Percentiles rank a stretch among this genome's conserved stretches.
These are phyloP conservation scores for Phytopythium aichiense DNA, from an alignment of 352 stramenopile species.

Conservation along the genomic window DNA sequence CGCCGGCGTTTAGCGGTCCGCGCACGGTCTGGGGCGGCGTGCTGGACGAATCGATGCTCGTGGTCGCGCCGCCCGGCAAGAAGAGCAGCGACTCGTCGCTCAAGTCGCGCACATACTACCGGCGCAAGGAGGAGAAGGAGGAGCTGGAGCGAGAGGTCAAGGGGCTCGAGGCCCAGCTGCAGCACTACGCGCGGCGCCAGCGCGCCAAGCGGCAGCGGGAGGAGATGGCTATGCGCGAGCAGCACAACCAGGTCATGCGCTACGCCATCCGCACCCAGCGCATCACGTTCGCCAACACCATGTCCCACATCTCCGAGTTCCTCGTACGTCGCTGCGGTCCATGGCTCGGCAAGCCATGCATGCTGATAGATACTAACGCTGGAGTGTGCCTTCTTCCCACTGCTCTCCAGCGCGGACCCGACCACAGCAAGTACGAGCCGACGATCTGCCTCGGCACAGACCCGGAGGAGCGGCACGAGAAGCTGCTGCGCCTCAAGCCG, in stretches of 20 bases:
- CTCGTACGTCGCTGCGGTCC: constrained; percentile 27
- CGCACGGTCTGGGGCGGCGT: constrained; percentile 6
- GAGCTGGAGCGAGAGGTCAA: constrained; percentile 22
- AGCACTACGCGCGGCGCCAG: constrained; percentile 17
- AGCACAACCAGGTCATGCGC: constrained; percentile 24
- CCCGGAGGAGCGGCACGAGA: constrained; percentile 17
- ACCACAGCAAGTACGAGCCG: constrained; percentile 27
- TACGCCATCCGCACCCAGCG: constrained; percentile 30
- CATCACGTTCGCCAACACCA: constrained; percentile 31
- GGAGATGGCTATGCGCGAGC: constrained; percentile 15
- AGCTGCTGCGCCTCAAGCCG: constrained; percentile 30
- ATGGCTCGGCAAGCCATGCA: no score
- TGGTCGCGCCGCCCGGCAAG: background rate
- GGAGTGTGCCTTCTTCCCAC: no score
- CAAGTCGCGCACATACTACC: constrained; percentile 35
- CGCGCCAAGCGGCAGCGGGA: constrained; percentile 22
- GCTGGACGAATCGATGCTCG: constrained; percentile 5
- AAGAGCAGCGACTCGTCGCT: constrained; percentile 7
- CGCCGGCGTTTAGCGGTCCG: background rate
- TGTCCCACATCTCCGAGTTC: constrained; percentile 29
- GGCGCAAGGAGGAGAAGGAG: constrained; percentile 44
- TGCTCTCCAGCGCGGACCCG: constrained; percentile 18
- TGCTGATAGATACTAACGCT: no score
- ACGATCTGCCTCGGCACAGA: constrained; percentile 27
- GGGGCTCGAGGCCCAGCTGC: constrained; percentile 21